phyloP scores from a whole-genome alignment of 345 rosid species.

The Rhizophora apiculata region DNA sequence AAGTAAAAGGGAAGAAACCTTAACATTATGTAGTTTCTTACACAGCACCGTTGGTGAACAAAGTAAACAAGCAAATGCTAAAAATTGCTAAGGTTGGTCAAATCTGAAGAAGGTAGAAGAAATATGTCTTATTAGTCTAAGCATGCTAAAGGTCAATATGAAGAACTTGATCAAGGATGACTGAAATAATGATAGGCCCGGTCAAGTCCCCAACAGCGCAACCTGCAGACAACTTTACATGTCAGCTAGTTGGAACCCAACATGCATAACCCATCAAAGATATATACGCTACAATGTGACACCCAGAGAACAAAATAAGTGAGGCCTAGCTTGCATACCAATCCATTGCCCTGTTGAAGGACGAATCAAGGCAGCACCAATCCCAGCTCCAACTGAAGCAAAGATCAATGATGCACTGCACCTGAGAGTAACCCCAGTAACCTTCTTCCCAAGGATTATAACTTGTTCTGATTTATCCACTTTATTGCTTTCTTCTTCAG shows the following conservation, averaged over 20 bases:
- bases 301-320: not conserved
- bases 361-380: slow-evolving; percentile 65
- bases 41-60: not conserved
- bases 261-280: not conserved
- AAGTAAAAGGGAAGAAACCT: not conserved
- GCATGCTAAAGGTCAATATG: slow-evolving; percentile 38
- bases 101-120: slow-evolving; percentile 9
- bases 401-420: slow-evolving; percentile 77
- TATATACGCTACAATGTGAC: not conserved
- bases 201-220: slow-evolving; percentile 81
- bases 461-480: slow-evolving; percentile 43
- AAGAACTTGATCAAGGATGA: slow-evolving; percentile 64
- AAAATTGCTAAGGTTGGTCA: slow-evolving; percentile 1
- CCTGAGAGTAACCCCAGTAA: slow-evolving; percentile 54
- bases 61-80: not conserved
- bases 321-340: slow-evolving; percentile 44
- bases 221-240: slow-evolving; percentile 37
- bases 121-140: not conserved
- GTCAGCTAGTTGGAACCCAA: slow-evolving; percentile 4
- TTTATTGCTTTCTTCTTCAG: slow-evolving; percentile 38
- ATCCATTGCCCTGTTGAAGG: slow-evolving; percentile 94
- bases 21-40: not conserved
- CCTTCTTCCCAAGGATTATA: slow-evolving; percentile 71
- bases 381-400: slow-evolving; percentile 92
- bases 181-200: slow-evolving; percentile 63